phyloP scores from a whole-genome alignment of 192 early-diverging fungal species.

The Umbelopsis vinacea region DNA sequence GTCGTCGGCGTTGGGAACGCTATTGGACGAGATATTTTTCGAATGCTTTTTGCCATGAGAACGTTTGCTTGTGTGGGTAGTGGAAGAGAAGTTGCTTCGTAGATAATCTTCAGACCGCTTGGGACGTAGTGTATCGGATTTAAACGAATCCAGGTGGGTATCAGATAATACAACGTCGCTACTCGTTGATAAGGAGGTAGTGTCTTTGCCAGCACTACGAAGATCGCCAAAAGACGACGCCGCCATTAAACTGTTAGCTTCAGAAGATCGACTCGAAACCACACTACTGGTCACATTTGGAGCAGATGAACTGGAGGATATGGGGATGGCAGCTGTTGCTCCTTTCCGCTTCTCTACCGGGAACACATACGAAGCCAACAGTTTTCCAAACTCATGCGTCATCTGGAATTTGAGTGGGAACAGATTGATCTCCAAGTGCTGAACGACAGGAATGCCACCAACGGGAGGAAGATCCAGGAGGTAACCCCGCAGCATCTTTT shows the following conservation, averaged over 20 bases:
- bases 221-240: background rate
- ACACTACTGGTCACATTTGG: background rate
- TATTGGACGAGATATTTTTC: background rate
- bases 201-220: background rate
- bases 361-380: slow-evolving; percentile 82
- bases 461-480: slow-evolving; percentile 83
- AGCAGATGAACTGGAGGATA: slow-evolving; percentile 3
- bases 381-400: slow-evolving; percentile 85
- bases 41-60: background rate
- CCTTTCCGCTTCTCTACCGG: slow-evolving; percentile 55
- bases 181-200: background rate
- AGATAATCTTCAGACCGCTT: slow-evolving; percentile 10
- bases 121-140: background rate
- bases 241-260: background rate
- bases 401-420: slow-evolving; percentile 82
- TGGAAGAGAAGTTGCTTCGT: background rate
- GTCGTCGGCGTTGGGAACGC: slow-evolving; percentile 47
- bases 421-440: slow-evolving; percentile 89
- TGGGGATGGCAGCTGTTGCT: background rate
- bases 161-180: background rate
- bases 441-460: slow-evolving; percentile 89
- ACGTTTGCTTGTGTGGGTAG: background rate
- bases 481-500: slow-evolving; percentile 90
- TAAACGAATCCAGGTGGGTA: background rate
- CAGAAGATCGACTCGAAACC: background rate